These are phyloP conservation scores for Cyberlindnera mycetangii DNA, from an alignment of 805 yeast species.

Conservation along the genomic window DNA sequence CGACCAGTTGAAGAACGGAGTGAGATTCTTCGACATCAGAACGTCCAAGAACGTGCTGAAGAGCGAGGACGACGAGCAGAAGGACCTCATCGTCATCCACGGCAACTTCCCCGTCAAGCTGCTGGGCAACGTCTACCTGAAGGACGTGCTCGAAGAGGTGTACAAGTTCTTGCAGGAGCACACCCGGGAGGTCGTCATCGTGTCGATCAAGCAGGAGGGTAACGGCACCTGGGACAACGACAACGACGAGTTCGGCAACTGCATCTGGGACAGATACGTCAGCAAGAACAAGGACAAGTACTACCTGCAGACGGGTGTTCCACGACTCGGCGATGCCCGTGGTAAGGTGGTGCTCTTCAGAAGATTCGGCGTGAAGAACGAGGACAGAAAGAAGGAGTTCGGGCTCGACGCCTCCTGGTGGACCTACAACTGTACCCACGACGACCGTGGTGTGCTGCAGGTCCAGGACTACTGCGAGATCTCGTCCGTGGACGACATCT, in stretches of 20 bases:
- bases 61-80: slow-evolving; percentile 40
- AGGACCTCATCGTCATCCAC: slow-evolving; percentile 64
- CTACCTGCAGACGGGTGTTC: slow-evolving; percentile 56
- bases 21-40: slow-evolving; percentile 71
- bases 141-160: slow-evolving; percentile 52
- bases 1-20: slow-evolving; percentile 67
- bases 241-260: slow-evolving; percentile 60
- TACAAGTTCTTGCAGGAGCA: slow-evolving; percentile 53
- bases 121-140: slow-evolving; percentile 52
- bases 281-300: slow-evolving; percentile 49
- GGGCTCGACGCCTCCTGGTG: slow-evolving; percentile 71
- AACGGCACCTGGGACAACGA: slow-evolving; percentile 60
- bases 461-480: slow-evolving; percentile 79
- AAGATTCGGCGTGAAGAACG: slow-evolving; percentile 62
- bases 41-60: slow-evolving; percentile 56
- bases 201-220: slow-evolving; percentile 76
- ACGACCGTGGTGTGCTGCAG: slow-evolving; percentile 57
- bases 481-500: slow-evolving; percentile 46
- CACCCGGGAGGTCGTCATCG: slow-evolving; percentile 57
- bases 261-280: slow-evolving; percentile 57
- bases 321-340: slow-evolving; percentile 57
- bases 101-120: slow-evolving; percentile 73
- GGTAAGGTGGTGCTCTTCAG: slow-evolving; percentile 68
- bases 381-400: slow-evolving; percentile 38
- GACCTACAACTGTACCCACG: slow-evolving; percentile 63